Base-by-base conservation (phyloP, 495 filamentous ascomycete species). In the Oleoguttula mirabilis region DNA sequence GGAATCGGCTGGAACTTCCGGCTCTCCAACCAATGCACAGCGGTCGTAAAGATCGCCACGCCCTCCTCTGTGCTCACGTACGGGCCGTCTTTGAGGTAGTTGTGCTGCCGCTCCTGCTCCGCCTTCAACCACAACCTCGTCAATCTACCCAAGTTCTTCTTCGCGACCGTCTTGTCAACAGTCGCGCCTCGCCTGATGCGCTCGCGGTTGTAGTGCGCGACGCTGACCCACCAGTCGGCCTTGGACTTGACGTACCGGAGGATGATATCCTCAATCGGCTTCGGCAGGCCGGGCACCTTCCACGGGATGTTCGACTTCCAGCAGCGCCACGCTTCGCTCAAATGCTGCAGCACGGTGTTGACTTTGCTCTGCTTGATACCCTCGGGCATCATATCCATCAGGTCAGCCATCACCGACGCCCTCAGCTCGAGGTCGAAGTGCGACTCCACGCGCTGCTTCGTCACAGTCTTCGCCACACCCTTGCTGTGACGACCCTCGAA, bases 241-340 rank as follows among this genome's bases (percentile, higher is more conserved):
- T 98, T 98, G 59, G 84, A 84, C 71, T 98, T 98, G 45, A 98
- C 90, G 52, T 98, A 98, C 47, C 90, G 80, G 45, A 98, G 71
- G 55, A 98, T 96, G 53, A 96, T 93, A 55, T 96, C 96, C 63
- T 98, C 90, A 43, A 98, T 96, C 2, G 90, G 87, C 2, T 92
- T 92, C 30, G 90, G 90, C 37, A 98, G 62, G 21, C 90, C 90
- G 41, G 90, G 90, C 2, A 98, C 90, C 65, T 98, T 98, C 90
- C 90, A 98, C 4, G 90, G 90, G 54, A 98, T 96, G 56, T 98
- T 98, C 71, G 87, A 94, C 81, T 99, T 99, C 90, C 90, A 99
- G 64, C 90, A 99, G 61, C 90, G 72, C 90, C 90, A 99, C 7
- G 90, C 90, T 65, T 99, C 90, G 0, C 85, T 93, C 19, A 96